A percentile compares a stretch with the other conserved stretches of the same genome.
phyloP scores from a whole-genome alignment of 1,284 basidiomycete genomes.

The Ceratobasidium theobromae region DNA sequence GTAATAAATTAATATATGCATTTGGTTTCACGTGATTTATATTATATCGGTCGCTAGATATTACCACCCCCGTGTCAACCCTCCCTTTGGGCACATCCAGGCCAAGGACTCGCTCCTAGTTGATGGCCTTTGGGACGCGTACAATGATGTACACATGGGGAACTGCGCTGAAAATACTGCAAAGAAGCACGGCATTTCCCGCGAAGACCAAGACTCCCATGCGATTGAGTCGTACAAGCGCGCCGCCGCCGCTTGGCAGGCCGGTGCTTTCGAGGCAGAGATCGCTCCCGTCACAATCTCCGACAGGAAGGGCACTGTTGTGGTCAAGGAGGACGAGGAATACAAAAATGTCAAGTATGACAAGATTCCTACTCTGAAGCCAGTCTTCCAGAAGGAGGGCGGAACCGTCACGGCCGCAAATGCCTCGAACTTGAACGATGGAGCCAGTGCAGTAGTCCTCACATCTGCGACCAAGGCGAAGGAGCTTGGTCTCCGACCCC shows the following conservation, averaged over 20 bases:
- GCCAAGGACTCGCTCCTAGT: conserved; percentile 84
- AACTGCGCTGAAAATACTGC: conserved; percentile 92
- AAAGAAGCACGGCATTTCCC: conserved; percentile 77
- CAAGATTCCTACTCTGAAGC: conserved; percentile 82
- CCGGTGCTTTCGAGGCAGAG: conserved; percentile 83
- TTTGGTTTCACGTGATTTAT: conserved; percentile 3
- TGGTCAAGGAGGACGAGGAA: conserved; percentile 95
- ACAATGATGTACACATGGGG: conserved; percentile 96
- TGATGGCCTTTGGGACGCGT: conserved; percentile 95
- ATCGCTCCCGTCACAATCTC: conserved; percentile 93
- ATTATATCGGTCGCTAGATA: conserved; percentile 57
- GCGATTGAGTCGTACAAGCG: conserved; percentile 95
- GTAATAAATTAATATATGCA: conserved; percentile 42
- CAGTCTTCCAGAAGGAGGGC: conserved; percentile 83
- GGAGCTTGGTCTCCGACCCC: conserved; percentile 83
- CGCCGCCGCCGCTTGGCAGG: conserved; percentile 87
- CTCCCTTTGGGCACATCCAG: conserved; percentile 87
- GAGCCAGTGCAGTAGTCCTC: conserved; percentile 93
- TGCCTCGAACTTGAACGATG: conserved; percentile 94
- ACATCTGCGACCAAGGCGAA: conserved; percentile 90
- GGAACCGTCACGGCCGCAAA: conserved; percentile 96
- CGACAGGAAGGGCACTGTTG: conserved; percentile 80
- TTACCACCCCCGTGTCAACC: conserved; percentile 86
- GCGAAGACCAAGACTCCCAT: conserved; percentile 85
- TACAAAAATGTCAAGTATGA: conserved; percentile 95